phyloP scores from a whole-genome alignment of 352 stramenopile genomes.

The Phytopythium chamaehyphon region DNA sequence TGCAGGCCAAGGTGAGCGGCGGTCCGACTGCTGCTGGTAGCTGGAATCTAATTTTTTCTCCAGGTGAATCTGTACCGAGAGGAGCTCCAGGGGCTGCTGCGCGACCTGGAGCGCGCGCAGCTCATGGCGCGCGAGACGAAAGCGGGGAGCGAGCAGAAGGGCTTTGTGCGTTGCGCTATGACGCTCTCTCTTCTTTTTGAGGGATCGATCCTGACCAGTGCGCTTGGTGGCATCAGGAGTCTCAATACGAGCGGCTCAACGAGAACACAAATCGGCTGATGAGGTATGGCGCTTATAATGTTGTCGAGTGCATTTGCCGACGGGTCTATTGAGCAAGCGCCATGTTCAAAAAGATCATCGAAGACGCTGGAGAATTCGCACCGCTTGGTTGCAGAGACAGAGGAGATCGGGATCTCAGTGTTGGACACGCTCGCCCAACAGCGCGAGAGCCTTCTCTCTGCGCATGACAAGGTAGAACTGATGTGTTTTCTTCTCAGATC shows the following conservation, averaged over 20 bases:
- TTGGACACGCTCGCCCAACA: slow-evolving; percentile 67
- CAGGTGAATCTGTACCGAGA: slow-evolving; percentile 70
- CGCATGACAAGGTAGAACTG: slow-evolving; percentile 56
- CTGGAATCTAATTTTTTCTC: too few species aligned
- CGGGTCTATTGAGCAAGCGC: too few species aligned
- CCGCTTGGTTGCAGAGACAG: slow-evolving; percentile 59
- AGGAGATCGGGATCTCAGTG: slow-evolving; percentile 67
- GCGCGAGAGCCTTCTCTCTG: slow-evolving; percentile 59
- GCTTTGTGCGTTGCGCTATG: slow-evolving; percentile 10
- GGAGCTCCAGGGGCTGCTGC: slow-evolving; percentile 60
- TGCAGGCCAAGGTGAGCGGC: slow-evolving; percentile 59
- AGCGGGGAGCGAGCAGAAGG: neutral
- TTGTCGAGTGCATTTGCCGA: too few species aligned
- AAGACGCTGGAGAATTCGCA: slow-evolving; percentile 62
- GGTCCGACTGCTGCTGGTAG: neutral
- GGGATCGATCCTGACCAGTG: too few species aligned
- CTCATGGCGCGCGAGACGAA: slow-evolving; percentile 58
- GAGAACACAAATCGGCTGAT: slow-evolving; percentile 62
- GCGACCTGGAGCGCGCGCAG: slow-evolving; percentile 66
- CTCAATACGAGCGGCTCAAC: slow-evolving; percentile 66
- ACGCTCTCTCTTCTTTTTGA: neutral
- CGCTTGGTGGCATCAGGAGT: slow-evolving; percentile 18
- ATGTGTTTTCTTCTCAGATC: too few species aligned
- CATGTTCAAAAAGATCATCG: too few species aligned
- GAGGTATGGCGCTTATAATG: slow-evolving; percentile 20